Conservation (phyloP, 1,284 basidiomycete species). For the Sutorius eximius region DNA sequence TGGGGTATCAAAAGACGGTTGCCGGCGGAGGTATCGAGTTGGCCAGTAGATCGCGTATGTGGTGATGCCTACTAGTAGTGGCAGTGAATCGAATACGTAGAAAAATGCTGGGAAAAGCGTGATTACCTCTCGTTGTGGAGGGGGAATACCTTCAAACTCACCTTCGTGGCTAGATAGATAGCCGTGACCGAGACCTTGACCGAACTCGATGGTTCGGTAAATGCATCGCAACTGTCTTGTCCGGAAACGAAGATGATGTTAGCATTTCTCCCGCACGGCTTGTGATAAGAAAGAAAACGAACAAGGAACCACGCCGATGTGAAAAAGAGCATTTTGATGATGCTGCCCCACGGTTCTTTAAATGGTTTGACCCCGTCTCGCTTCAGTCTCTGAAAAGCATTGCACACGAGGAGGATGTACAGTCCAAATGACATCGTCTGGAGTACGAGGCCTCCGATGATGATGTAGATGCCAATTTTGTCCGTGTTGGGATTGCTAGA, state of each 20-base stretch:
- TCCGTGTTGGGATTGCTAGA: constrained; percentile 7
- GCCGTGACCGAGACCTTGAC: constrained; percentile 35
- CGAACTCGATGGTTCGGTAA: constrained; percentile 42
- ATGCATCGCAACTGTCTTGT: constrained; percentile 29
- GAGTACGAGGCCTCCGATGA: constrained; percentile 25
- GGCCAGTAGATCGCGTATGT: constrained; percentile 38
- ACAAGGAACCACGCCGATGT: constrained; percentile 30
- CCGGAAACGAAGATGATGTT: background rate
- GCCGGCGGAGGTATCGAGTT: constrained; percentile 25
- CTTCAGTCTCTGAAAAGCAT: constrained; percentile 14
- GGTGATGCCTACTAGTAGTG: constrained; percentile 41
- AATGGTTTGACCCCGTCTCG: constrained; percentile 8
- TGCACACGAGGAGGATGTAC: constrained; percentile 21
- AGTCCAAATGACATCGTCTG: constrained; percentile 30
- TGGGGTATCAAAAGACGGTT: background rate
- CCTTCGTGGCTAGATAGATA: constrained; percentile 41
- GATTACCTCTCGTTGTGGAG: background rate
- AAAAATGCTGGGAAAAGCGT: constrained; percentile 11
- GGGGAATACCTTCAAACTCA: background rate
- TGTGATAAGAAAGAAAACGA: background rate
- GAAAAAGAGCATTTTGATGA: constrained; percentile 24
- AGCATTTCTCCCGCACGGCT: no score
- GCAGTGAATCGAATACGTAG: constrained; percentile 43
- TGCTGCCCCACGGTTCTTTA: constrained; percentile 23
- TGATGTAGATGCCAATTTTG: constrained; percentile 15